Evolutionary conservation across 75 land plant species (phyloP), one percentile per base, ranked within the genome.

Genomic region (Adiantum capillusveneris): DNA sequence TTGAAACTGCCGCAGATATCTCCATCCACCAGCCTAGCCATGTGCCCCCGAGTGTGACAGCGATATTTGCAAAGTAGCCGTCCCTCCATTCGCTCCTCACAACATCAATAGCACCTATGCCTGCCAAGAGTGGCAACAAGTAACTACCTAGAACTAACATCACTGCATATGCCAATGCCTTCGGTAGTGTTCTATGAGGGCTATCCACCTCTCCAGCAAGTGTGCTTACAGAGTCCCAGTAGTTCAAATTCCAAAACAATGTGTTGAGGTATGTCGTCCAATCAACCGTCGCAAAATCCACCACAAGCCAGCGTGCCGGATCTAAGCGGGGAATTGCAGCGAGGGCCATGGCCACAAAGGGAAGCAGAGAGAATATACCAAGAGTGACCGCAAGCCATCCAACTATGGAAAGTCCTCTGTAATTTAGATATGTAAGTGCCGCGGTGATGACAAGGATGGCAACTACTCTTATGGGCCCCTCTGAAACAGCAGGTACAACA

Each of bases 191-290:
- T 29, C 57, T 61, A 62, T 67, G 52, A 6, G 85, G 82, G 7
- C 71, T 64, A 14, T 82, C 63, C 20, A 82, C 78, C 49, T 82
- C 85, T 6, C 85, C 85, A 37, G 71, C 75, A 48, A 82, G 55
- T 2, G 85, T 79, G 39, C 82, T 82, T 13, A 70, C 80, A 31
- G 78, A 78, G 85, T 90, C 96, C 96, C 96, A 90, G 56, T 73
- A 90, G 61, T 90, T 90, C 34, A 90, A 66, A 44, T 90, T 90
- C 96, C 96, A 90, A 53, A 90, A 90, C 6, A 86, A 79, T 0
- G 84, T 87, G 60, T 90, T 90, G 41, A 88, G 73, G 65, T 58
- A 87, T 1, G 75, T 31, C 11, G 70, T 67, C 92, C 96, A 90
- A 37, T 90, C 67, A 20, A 61, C 73, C 6, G 57, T 37, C 17